Evolutionary conservation across 257 asterid genomes (phyloP).

Genomic region (Gentiana straminea): DNA sequence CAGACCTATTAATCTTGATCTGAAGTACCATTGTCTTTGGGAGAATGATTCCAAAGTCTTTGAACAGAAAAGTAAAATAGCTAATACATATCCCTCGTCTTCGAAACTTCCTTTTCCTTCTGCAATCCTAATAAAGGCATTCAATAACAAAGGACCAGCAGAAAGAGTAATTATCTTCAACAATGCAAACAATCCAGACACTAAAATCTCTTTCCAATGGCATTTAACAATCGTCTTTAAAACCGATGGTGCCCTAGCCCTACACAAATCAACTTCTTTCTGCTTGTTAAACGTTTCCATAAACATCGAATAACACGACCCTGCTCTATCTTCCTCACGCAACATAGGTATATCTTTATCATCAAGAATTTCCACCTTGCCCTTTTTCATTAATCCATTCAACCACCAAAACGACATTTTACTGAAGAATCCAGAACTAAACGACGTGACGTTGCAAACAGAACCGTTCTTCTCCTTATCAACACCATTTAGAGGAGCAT

Average conservation of each 20-base stretch:
- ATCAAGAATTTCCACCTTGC: slow-evolving; percentile 59
- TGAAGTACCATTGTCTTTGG: slow-evolving; percentile 88
- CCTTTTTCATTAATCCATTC: slow-evolving; percentile 70
- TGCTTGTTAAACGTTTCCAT: slow-evolving; percentile 28
- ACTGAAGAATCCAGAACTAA: slow-evolving; percentile 49
- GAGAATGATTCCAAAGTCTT: slow-evolving; percentile 68
- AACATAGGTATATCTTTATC: slow-evolving; percentile 72
- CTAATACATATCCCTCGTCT: slow-evolving; percentile 53
- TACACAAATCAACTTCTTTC: slow-evolving; percentile 26
- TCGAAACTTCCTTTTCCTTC: slow-evolving; percentile 54
- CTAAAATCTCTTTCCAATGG: slow-evolving; percentile 43
- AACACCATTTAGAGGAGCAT: slow-evolving; percentile 40
- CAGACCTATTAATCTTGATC: slow-evolving; percentile 61
- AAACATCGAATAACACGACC: slow-evolving; percentile 54
- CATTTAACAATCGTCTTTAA: slow-evolving; percentile 48
- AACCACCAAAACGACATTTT: slow-evolving; percentile 79
- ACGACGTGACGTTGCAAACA: slow-evolving; percentile 30
- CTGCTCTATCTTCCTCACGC: slow-evolving; percentile 57
- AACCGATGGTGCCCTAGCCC: slow-evolving; percentile 34
- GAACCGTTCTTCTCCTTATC: slow-evolving; percentile 9
- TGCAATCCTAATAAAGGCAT: slow-evolving; percentile 71
- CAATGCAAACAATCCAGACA: slow-evolving; percentile 67
- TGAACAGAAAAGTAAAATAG: slow-evolving; percentile 46
- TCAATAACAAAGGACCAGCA: slow-evolving; percentile 76
- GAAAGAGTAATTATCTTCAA: slow-evolving; percentile 59